Percentiles rank a stretch among this genome's conserved stretches.
These are phyloP conservation scores for Lyophyllum decastes DNA, from an alignment of 768 basidiomycete genomes.

Conservation along the genomic window DNA sequence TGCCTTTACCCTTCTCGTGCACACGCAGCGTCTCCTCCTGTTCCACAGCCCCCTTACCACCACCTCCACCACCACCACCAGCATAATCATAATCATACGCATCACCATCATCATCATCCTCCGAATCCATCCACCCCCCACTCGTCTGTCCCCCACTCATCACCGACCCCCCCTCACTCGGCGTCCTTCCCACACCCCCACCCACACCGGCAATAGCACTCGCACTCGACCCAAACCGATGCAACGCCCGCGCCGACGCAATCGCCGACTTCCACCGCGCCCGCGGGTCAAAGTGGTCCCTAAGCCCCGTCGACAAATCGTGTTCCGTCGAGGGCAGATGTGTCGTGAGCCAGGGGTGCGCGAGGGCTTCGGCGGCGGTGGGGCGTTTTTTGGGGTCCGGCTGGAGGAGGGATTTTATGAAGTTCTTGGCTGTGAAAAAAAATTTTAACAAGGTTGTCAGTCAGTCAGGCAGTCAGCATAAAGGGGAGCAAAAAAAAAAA, in stretches of 20 bases:
- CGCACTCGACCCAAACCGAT: constrained; percentile 32
- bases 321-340: constrained; percentile 67
- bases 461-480: no score
- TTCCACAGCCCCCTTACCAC: no score
- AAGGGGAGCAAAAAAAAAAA: no score
- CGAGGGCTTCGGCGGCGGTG: constrained; percentile 71
- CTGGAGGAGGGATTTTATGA: constrained; percentile 72
- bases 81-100: constrained; percentile 30
- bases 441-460: no score
- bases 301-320: constrained; percentile 72
- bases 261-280: constrained; percentile 78
- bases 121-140: constrained; percentile 29
- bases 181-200: constrained; percentile 18
- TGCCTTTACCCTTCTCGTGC: no score
- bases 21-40: no score
- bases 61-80: constrained; percentile 31
- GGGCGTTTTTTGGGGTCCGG: constrained; percentile 72
- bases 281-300: constrained; percentile 79
- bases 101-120: constrained; percentile 32
- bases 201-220: constrained; percentile 28
- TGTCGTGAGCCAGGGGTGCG: constrained; percentile 76
- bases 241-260: constrained; percentile 44
- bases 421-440: constrained; percentile 89
- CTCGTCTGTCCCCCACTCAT: constrained; percentile 22
- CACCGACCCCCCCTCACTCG: constrained; percentile 5